phyloP scores from a whole-genome alignment of 1,139 yeast genomes.

The Geotrichum europaeum region DNA sequence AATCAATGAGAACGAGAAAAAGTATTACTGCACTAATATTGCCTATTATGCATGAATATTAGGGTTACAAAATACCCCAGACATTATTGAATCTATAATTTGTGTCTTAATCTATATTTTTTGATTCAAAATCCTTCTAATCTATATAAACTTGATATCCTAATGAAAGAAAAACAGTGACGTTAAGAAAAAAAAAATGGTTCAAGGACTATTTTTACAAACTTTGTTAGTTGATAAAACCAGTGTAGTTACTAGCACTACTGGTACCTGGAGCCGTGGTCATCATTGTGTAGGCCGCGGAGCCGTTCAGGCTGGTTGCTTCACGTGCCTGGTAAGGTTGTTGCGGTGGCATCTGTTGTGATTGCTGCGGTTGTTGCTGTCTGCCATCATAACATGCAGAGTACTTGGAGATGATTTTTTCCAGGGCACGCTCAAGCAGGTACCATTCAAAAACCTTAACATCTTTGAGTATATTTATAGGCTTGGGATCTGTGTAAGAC shows the following conservation, averaged over 20 bases:
- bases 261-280: neutral
- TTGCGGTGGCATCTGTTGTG: neutral
- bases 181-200: too few species aligned
- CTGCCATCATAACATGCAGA: constrained; percentile 30
- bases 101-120: too few species aligned
- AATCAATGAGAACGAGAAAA: too few species aligned
- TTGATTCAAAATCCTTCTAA: too few species aligned
- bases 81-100: too few species aligned
- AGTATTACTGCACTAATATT: too few species aligned
- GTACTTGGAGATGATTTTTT: constrained; percentile 60
- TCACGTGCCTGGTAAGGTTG: neutral
- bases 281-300: neutral
- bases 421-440: constrained; percentile 48
- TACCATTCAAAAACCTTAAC: constrained; percentile 64
- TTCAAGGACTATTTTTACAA: too few species aligned
- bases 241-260: neutral
- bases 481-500: constrained; percentile 62
- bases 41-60: too few species aligned
- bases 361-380: neutral
- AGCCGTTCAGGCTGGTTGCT: neutral
- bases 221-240: neutral
- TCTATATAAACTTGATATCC: too few species aligned
- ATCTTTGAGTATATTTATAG: constrained; percentile 67
- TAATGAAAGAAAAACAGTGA: too few species aligned
- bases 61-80: too few species aligned